Base-by-base conservation (phyloP, 2,329 filamentous ascomycete genomes). In the Grosmannia serpens region DNA sequence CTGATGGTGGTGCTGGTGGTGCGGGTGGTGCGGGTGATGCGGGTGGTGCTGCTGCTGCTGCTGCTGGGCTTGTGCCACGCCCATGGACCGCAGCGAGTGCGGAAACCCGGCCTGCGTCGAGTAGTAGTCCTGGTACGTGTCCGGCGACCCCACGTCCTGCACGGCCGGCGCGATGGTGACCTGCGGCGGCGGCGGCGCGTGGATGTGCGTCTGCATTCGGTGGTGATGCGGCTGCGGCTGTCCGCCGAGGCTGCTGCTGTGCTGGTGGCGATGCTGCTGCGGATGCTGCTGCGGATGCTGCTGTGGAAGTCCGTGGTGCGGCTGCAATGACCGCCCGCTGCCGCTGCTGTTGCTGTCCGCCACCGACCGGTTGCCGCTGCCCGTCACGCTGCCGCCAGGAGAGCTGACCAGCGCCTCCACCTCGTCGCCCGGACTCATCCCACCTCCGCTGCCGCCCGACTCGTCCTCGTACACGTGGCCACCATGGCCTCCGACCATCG, bases 371-470 rank as follows among this genome's bases (percentile, higher is more conserved):
- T 29, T 35, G 46, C 46, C n/a, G 57, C 51, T 54, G 51, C 44
- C 31, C 7, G 8, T n/a, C 26, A 41, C 70, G 66, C 71, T 71
- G 64, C 66, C 67, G 24, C 65, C 67, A 55, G 74, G 70, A 53
- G 72, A 71, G 60, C 74, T 75, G 64, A 75, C 73, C 55, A 72
- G 69, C 60, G 70, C 73, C 35, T 82, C 79, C 67, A 83, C 62
- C 77, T 81, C 78, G 71, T 79, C 79, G 70, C 77, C 78, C 68
- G 80, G 84, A 74, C 88, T 81, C 67, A 83, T 74, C 70, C 74
- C 78, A 13, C 44, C 41, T 6, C 77, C 78, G 69, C 80, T 85
- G 74, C 88, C 81, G 68, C 83, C 85, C 74, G 83, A 87, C 74
- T 89, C 86, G 74, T 88, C 86, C 74, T 82, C 80, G 76, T 81